Base-by-base conservation (phyloP, 2,329 filamentous ascomycete species). In the Lecanosticta acicola region DNA sequence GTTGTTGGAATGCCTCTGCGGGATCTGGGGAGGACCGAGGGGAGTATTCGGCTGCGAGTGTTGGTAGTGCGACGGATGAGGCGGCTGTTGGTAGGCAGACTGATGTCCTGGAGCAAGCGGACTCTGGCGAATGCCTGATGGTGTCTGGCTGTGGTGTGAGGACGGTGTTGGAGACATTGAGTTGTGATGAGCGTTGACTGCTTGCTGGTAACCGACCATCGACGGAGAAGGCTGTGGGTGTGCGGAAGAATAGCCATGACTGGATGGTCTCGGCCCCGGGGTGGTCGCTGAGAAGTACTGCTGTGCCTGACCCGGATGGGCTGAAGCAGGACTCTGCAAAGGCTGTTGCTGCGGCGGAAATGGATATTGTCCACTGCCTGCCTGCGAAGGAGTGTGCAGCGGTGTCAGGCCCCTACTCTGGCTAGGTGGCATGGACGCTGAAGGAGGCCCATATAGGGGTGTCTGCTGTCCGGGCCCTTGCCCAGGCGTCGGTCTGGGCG, bases 31-130 rank as follows among this genome's bases (percentile, higher is more conserved):
- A 19, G 73, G 74, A 1, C 70, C 72, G 36, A 76, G 61, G 18
- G 74, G 74, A 11, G 73, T 75, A 35, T 66, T 67, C 10, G 72
- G 70, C 46, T 76, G 67, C 4, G 71, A 72, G 14, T 65, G 63
- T 44, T 75, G 67, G 10, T 71, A 71, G 19, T 44, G 45, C 36
- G 41, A 47, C 36, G 24, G 19, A 14, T 37, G 43, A 53, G 51
- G 41, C 14, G 42, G 44, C 39, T 49, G 62, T 32, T 50, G 59
- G 48, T 43, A 60, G 52, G 47, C 61, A 51, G 53, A 65, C 50
- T 43, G 63, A 53, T 53, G 39, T 18, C 45, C 46, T 40, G 45
- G 46, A 21, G 56, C 43, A 4, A 59, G 47, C 20, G 63, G 62
- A 44, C 59, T 63, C 34, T 62, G 61, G 26, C 59, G 57, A 13